phyloP scores from a whole-genome alignment of 305 asterid species.

The Fraxinus xanthoxyloides region DNA sequence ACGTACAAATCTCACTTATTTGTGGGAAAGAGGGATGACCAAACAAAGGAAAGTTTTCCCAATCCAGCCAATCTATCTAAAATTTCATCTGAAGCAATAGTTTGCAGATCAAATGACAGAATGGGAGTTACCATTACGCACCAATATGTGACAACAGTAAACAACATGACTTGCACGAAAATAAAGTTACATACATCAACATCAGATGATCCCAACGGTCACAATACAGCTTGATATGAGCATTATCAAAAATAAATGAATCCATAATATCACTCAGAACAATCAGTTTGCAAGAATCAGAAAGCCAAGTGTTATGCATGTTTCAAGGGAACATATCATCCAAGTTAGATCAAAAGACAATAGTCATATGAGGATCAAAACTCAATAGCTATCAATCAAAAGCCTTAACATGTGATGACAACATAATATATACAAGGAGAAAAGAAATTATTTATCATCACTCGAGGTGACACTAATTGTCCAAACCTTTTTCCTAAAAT shows the following conservation, averaged over 20 bases:
- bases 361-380: neutral
- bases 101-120: neutral
- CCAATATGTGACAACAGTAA: conserved; percentile 1
- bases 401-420: neutral
- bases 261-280: neutral
- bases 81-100: neutral
- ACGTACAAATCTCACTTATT: neutral
- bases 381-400: conserved; percentile 3
- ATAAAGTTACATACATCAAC: neutral
- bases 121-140: neutral
- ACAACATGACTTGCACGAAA: conserved; percentile 3
- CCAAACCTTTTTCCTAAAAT: neutral
- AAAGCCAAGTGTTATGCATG: neutral
- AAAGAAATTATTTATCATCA: neutral
- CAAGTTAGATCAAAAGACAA: neutral
- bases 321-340: neutral
- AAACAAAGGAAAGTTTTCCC: conserved; percentile 1
- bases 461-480: neutral
- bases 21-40: conserved; percentile 4
- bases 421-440: neutral
- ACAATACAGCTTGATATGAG: neutral
- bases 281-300: neutral
- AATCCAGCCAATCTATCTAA: conserved; percentile 9
- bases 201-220: neutral
- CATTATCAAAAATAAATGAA: conserved; percentile 1